Conservation (phyloP, 768 basidiomycete species). For the Leccinum longicurvipes region DNA sequence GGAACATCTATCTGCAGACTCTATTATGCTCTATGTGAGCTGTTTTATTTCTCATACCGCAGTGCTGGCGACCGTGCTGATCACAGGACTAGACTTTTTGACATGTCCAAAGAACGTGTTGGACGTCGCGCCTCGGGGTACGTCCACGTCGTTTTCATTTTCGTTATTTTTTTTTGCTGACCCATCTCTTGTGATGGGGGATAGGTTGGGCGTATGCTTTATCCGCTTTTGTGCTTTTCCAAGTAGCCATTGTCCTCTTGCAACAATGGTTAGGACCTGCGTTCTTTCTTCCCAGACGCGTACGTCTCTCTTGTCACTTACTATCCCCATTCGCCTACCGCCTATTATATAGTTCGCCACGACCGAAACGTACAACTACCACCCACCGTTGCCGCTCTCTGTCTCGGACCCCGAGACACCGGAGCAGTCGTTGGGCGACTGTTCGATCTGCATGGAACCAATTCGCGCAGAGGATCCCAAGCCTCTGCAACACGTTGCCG, state of each 20-base stretch:
- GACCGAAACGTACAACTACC: constrained; percentile 75
- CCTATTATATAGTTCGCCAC: constrained; percentile 47
- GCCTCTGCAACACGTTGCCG: constrained; percentile 33
- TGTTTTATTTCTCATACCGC: background rate
- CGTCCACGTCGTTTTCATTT: constrained; percentile 23
- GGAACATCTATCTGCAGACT: constrained; percentile 74
- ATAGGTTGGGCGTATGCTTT: constrained; percentile 67
- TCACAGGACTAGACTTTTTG: constrained; percentile 62
- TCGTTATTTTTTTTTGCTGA: background rate
- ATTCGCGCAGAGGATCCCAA: constrained; percentile 54
- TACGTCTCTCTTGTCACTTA: constrained; percentile 31
- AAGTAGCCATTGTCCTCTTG: constrained; percentile 58
- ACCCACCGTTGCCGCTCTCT: constrained; percentile 61
- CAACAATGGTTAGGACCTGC: constrained; percentile 77
- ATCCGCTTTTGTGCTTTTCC: constrained; percentile 56
- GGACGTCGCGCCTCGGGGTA: constrained; percentile 73
- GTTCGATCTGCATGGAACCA: constrained; percentile 91
- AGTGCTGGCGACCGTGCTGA: background rate
- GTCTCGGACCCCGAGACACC: constrained; percentile 70
- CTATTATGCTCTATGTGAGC: constrained; percentile 72
- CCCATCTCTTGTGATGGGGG: background rate
- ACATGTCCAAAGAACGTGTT: constrained; percentile 83
- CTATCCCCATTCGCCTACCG: background rate
- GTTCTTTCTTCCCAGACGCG: constrained; percentile 77
- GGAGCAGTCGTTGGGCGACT: constrained; percentile 77